phyloP scores from a whole-genome alignment of 768 basidiomycete species.

The Floccularia luteovirens region DNA sequence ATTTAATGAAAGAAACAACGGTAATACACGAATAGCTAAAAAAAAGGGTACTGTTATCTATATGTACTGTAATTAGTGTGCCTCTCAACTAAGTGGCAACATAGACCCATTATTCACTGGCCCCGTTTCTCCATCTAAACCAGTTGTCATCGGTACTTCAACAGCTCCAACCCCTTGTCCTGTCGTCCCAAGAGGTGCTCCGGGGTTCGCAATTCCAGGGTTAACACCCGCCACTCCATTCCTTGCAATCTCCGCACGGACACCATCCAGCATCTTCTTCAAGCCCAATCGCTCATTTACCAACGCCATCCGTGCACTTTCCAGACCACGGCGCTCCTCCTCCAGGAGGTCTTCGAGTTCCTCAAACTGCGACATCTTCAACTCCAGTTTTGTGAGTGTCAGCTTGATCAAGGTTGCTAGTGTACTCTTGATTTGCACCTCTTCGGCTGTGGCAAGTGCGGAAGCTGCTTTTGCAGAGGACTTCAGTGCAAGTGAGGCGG shows the following conservation, averaged over 20 bases:
- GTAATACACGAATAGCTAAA: too few relatives aligned
- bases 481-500: slow-evolving; percentile 81
- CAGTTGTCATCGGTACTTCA: slow-evolving; percentile 45
- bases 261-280: slow-evolving; percentile 64
- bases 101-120: slow-evolving; percentile 50
- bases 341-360: slow-evolving; percentile 89
- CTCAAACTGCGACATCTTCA: slow-evolving; percentile 94
- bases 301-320: slow-evolving; percentile 73
- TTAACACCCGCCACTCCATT: slow-evolving; percentile 27
- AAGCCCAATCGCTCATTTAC: slow-evolving; percentile 72
- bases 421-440: slow-evolving; percentile 67
- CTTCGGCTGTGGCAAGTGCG: slow-evolving; percentile 76
- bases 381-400: slow-evolving; percentile 80
- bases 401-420: slow-evolving; percentile 83
- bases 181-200: slow-evolving; percentile 39
- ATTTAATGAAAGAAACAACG: too few relatives aligned
- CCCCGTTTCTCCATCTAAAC: slow-evolving; percentile 43
- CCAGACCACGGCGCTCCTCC: slow-evolving; percentile 79
- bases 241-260: slow-evolving; percentile 57
- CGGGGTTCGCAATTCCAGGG: slow-evolving; percentile 18
- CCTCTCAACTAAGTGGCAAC: slow-evolving; percentile 40
- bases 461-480: slow-evolving; percentile 84
- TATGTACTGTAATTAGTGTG: too few relatives aligned
- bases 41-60: too few relatives aligned
- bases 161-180: slow-evolving; percentile 52